Percentiles rank a stretch among this genome's conserved stretches.
Conservation (phyloP, 2,329 filamentous ascomycete genomes). For the Penicillium verrucosum region DNA sequence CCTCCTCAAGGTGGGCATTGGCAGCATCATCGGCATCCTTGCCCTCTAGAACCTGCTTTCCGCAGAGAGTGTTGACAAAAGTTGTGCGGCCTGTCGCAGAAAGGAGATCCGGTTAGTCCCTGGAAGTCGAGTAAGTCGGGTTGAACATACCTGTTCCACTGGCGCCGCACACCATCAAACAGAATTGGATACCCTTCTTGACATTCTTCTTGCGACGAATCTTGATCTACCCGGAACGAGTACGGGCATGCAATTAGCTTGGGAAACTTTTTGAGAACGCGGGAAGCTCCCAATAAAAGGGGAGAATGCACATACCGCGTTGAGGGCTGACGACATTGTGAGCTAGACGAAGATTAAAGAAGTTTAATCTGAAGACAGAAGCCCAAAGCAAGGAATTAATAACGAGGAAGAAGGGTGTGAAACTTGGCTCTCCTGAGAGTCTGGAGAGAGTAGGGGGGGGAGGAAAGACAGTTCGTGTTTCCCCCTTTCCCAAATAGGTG, state of each 20-base stretch:
- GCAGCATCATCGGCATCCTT: slow-evolving; percentile 90
- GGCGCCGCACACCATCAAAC: slow-evolving; percentile 98
- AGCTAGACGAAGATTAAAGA: slow-evolving; percentile 26
- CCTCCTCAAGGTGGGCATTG: slow-evolving; percentile 88
- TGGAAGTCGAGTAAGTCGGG: not conserved
- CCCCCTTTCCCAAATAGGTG: slow-evolving; percentile 27
- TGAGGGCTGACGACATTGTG: slow-evolving; percentile 54
- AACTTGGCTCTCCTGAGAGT: slow-evolving; percentile 29
- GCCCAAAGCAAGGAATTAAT: slow-evolving; percentile 20
- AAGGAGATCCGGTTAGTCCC: slow-evolving; percentile 6
- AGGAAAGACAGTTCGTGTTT: slow-evolving; percentile 30
- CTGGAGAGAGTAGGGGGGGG: slow-evolving; percentile 22
- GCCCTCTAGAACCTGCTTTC: slow-evolving; percentile 83
- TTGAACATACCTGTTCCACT: slow-evolving; percentile 79
- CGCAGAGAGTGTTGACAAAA: slow-evolving; percentile 98
- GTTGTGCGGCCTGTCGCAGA: slow-evolving; percentile 75
- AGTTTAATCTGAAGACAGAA: slow-evolving; percentile 15
- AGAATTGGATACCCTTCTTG: slow-evolving; percentile 99
- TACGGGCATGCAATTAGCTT: slow-evolving; percentile 21
- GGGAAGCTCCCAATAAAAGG: slow-evolving; percentile 23
- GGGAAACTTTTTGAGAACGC: slow-evolving; percentile 15
- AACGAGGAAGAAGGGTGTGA: slow-evolving; percentile 20
- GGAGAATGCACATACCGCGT: slow-evolving; percentile 47
- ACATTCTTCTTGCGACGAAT: slow-evolving; percentile 99
- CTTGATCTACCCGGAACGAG: slow-evolving; percentile 65